Percentiles rank a stretch among this genome's conserved stretches.
Conservation (phyloP, 371 early-diverging fungal species). For the Saksenaea vasiformis region DNA sequence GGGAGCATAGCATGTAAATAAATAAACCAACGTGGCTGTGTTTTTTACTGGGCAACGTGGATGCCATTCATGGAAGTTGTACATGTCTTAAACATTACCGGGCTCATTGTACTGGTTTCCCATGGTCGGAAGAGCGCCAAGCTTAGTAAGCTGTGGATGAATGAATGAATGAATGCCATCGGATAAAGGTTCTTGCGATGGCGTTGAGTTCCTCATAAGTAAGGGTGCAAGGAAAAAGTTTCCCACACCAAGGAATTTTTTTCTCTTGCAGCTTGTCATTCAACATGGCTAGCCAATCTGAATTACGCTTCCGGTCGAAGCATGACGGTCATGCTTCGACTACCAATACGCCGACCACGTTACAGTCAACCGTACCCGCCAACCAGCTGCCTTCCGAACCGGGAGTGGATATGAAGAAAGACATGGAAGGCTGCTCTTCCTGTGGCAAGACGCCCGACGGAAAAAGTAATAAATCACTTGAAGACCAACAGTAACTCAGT, state of each 20-base stretch:
- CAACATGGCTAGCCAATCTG: constrained; percentile 3
- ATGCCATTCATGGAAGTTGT: too few relatives aligned
- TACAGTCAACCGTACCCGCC: neutral
- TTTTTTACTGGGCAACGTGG: too few relatives aligned
- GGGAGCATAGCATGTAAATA: too few relatives aligned
- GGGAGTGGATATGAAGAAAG: constrained; percentile 19
- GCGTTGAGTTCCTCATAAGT: too few relatives aligned
- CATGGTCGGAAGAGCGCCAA: too few relatives aligned
- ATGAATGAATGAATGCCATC: too few relatives aligned
- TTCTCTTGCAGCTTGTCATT: neutral
- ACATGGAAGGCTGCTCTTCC: constrained; percentile 42
- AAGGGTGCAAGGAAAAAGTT: neutral
- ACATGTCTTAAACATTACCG: too few relatives aligned
- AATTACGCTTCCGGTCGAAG: neutral
- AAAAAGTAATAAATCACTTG: constrained; percentile 50
- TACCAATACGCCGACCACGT: neutral
- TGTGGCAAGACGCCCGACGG: constrained; percentile 65
- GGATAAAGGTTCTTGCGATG: neutral
- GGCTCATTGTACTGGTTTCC: too few relatives aligned
- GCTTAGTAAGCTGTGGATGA: too few relatives aligned
- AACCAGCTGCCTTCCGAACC: neutral
- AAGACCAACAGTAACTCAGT: neutral
- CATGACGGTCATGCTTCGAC: neutral
- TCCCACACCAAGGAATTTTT: neutral
- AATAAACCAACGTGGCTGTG: too few relatives aligned